Evolutionary conservation across 768 basidiomycete genomes (phyloP).

Genomic region (Nidularia pulvinata): DNA sequence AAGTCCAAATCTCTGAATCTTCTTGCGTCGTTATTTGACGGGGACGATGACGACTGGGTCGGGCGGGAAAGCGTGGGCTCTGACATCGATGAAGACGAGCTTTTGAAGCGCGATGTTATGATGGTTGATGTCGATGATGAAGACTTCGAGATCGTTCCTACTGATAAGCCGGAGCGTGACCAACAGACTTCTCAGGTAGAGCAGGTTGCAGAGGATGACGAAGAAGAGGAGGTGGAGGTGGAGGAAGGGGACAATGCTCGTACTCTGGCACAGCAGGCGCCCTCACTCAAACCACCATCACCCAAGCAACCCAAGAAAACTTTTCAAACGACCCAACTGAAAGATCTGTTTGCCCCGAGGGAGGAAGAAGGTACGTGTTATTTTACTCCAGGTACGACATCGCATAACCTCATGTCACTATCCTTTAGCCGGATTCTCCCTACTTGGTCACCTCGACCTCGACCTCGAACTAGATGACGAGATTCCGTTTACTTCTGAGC

Average conservation of each 20-base stretch:
- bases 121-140: slow-evolving; percentile 20
- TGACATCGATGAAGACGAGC: slow-evolving; percentile 46
- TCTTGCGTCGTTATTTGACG: slow-evolving; percentile 53
- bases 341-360: slow-evolving; percentile 73
- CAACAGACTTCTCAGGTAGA: slow-evolving; percentile 1
- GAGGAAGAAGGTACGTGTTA: slow-evolving; percentile 58
- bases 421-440: slow-evolving; percentile 64
- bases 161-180: slow-evolving; percentile 11
- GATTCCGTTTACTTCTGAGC: slow-evolving; percentile 23
- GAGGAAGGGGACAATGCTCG: slow-evolving; percentile 7
- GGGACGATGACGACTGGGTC: slow-evolving; percentile 51
- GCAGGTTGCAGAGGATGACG: slow-evolving; percentile 6
- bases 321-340: slow-evolving; percentile 39
- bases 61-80: slow-evolving; percentile 58
- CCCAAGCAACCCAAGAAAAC: slow-evolving; percentile 3
- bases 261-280: not conserved
- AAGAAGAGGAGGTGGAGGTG: slow-evolving; percentile 6
- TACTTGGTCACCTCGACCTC: slow-evolving; percentile 74
- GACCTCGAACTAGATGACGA: slow-evolving; percentile 74
- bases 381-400: not conserved
- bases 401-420: not conserved
- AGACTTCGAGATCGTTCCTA: slow-evolving; percentile 31
- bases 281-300: not conserved
- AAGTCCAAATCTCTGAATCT: slow-evolving; percentile 45
- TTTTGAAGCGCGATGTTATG: slow-evolving; percentile 18